Conservation (phyloP, 148 eudicot genomes). For the Spergularia marina region DNA sequence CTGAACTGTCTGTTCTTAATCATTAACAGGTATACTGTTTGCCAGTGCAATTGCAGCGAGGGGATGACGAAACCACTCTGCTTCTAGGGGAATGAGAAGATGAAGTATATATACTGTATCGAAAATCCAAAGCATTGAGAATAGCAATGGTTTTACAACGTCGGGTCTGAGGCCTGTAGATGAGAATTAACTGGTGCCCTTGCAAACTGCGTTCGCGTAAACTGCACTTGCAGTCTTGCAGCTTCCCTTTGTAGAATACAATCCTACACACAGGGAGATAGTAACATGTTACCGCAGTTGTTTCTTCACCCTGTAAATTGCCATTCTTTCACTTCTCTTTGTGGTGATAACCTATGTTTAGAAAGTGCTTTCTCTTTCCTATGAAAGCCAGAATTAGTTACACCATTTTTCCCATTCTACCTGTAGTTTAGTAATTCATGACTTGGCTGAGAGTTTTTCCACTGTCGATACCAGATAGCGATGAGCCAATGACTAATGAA, state of each 20-base stretch:
- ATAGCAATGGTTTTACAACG: neutral
- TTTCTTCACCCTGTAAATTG: slow-evolving; percentile 21
- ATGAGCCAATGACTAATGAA: too few species aligned
- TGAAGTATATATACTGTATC: neutral
- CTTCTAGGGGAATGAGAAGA: neutral
- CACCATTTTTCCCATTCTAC: too few species aligned
- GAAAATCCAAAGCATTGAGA: neutral
- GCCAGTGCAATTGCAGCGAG: neutral
- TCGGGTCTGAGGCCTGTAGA: neutral
- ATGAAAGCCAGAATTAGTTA: too few species aligned
- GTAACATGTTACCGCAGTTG: neutral
- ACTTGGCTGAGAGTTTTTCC: too few species aligned
- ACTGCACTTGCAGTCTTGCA: neutral
- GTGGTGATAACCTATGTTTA: neutral
- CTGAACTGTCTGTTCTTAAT: too few species aligned
- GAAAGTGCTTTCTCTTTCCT: neutral
- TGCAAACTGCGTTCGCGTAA: neutral
- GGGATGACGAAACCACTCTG: neutral
- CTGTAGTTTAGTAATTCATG: too few species aligned
- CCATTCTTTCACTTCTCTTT: neutral
- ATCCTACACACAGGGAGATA: neutral
- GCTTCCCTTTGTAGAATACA: slow-evolving; percentile 7
- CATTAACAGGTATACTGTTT: neutral
- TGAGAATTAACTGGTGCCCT: too few species aligned
- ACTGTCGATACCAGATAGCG: too few species aligned